Evolutionary conservation across 495 filamentous ascomycete genomes (phyloP).

Genomic region (Penicillium paradoxum): DNA sequence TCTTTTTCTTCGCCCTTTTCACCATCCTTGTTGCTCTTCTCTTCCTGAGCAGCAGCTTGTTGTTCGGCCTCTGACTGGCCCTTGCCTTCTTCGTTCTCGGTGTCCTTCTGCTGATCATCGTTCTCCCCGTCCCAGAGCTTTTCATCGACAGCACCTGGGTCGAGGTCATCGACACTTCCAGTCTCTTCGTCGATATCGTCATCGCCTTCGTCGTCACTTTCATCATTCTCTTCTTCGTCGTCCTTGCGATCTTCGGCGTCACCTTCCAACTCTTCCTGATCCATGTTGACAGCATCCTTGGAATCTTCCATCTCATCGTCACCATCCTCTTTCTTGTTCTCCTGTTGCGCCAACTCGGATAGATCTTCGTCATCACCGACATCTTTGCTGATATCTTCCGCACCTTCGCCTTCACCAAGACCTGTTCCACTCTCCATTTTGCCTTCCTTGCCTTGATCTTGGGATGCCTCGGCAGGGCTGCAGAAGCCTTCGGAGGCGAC

Average conservation of each 20-base stretch:
- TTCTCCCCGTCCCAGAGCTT: slow-evolving; percentile 92
- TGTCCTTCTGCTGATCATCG: slow-evolving; percentile 76
- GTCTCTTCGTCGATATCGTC: slow-evolving; percentile 80
- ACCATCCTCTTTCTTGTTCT: slow-evolving; percentile 54
- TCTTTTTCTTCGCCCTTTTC: slow-evolving; percentile 42
- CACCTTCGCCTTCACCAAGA: slow-evolving; percentile 91
- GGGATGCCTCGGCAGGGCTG: slow-evolving; percentile 71
- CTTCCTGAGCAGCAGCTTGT: slow-evolving; percentile 55
- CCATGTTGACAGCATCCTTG: slow-evolving; percentile 91
- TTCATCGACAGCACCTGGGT: slow-evolving; percentile 85
- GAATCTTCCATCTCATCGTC: slow-evolving; percentile 65
- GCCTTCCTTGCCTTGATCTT: slow-evolving; percentile 60
- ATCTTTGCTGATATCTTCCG: slow-evolving; percentile 96
- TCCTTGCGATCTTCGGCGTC: slow-evolving; percentile 49
- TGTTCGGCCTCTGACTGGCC: slow-evolving; percentile 61
- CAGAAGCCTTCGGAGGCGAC: slow-evolving; percentile 86
- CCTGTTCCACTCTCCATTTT: slow-evolving; percentile 90
- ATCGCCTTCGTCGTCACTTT: slow-evolving; percentile 48
- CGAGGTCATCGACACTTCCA: slow-evolving; percentile 83
- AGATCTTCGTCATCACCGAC: slow-evolving; percentile 90
- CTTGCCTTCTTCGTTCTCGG: slow-evolving; percentile 65
- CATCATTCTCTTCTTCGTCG: slow-evolving; percentile 58
- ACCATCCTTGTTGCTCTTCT: slow-evolving; percentile 44
- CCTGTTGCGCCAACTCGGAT: slow-evolving; percentile 82
- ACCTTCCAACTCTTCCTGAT: slow-evolving; percentile 67